A percentile compares a stretch with the other conserved stretches of the same genome.
These are phyloP conservation scores for Tolypocladium tundrense DNA, from an alignment of 2,329 filamentous ascomycete genomes.

Conservation along the genomic window DNA sequence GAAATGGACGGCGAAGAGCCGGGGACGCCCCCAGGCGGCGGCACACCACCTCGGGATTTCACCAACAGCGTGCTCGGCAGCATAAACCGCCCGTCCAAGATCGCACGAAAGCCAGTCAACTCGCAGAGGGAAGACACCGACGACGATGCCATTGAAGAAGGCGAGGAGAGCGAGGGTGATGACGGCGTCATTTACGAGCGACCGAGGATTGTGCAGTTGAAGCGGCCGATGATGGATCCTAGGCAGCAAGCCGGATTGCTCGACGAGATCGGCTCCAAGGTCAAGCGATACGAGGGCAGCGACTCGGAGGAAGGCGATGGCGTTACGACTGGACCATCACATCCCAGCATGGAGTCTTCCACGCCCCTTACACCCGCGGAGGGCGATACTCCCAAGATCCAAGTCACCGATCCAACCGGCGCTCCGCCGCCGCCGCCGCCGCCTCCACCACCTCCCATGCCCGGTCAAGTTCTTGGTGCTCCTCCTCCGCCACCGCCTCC, in stretches of 20 bases:
- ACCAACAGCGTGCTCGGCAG: slow-evolving; percentile 65
- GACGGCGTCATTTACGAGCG: slow-evolving; percentile 65
- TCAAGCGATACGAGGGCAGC: slow-evolving; percentile 62
- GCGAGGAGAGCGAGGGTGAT: slow-evolving; percentile 37
- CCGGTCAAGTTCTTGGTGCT: slow-evolving; percentile 18
- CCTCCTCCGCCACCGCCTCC: slow-evolving; percentile 27
- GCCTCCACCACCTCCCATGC: slow-evolving; percentile 24
- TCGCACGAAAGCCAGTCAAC: slow-evolving; percentile 43
- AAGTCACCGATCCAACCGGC: slow-evolving; percentile 37
- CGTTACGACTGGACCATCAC: slow-evolving; percentile 63
- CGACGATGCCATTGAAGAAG: slow-evolving; percentile 35
- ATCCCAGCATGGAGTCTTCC: slow-evolving; percentile 63
- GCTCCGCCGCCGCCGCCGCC: slow-evolving; percentile 27
- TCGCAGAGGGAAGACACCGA: slow-evolving; percentile 20
- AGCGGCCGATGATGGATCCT: slow-evolving; percentile 54
- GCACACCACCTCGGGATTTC: slow-evolving; percentile 50
- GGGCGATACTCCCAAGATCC: slow-evolving; percentile 46
- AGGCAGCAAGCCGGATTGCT: slow-evolving; percentile 57
- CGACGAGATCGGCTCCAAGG: slow-evolving; percentile 64
- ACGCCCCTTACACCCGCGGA: slow-evolving; percentile 59
- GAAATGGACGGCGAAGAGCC: slow-evolving; percentile 67
- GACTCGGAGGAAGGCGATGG: slow-evolving; percentile 60
- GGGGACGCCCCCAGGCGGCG: slow-evolving; percentile 36
- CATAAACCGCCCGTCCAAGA: slow-evolving; percentile 51
- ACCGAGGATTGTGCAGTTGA: slow-evolving; percentile 69